Evolutionary conservation across 1,139 yeast genomes (phyloP), one percentile per base, ranked within the genome.

Genomic region (Suhomyces ambrosiae): DNA sequence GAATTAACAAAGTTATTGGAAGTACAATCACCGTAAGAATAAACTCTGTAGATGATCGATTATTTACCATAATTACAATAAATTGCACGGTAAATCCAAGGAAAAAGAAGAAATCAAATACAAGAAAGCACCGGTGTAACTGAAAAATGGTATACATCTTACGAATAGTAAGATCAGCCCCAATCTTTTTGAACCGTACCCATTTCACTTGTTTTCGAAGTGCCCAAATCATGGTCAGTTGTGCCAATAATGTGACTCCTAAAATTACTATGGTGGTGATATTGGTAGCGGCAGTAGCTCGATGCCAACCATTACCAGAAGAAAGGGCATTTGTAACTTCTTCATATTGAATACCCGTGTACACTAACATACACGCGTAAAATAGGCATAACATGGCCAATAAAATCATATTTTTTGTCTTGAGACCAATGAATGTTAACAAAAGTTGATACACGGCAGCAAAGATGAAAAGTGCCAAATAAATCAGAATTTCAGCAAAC

Each of bases 31-130:
- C 62, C 0, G 82, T 76, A 30, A 76, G 58, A 3, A 66, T 74
- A 48, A 76, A 76, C 49, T 76, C 81, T 10, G 61, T 61, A 8
- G 75, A 74, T 14, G 55, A 51, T 33, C 60, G 61, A 37, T 71
- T 58, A 19, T 50, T 41, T 23, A 74, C 60, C 60, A 76, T 73
- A 38, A 76, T 73, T 26, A 74, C 77, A 22, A 72, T 54, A 47
- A 75, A 76, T 52, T 76, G 82, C 24, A 76, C 65, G 1, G 80
- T 74, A 53, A 76, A 76, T 1, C 79, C 81, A 30, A 75, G 53
- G 45, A 76, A 74, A 58, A 73, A 74, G 62, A 72, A 74, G 38
- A 74, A 68, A 46, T 69, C 76, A 46, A 72, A 71, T 32, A 72
- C 64, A 21, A 74, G 58, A 27, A 74, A 56, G 5, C 73, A 56